phyloP scores from a whole-genome alignment of 2,329 filamentous ascomycete genomes.

The Calonectria multiphialidica region DNA sequence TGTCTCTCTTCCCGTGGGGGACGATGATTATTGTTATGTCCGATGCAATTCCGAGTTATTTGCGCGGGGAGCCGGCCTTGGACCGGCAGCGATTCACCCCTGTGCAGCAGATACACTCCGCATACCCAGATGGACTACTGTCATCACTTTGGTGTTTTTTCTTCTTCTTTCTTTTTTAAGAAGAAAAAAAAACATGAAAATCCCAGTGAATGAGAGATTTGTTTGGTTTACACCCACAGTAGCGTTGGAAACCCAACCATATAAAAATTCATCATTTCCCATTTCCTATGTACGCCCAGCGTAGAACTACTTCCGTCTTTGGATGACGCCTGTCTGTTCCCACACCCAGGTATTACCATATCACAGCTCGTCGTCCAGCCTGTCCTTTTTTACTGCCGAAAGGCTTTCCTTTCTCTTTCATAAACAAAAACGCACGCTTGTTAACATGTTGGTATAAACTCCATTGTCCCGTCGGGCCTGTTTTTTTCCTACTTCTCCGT shows the following conservation, averaged over 20 bases:
- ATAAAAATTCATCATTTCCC: slow-evolving; percentile 29
- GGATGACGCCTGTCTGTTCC: slow-evolving; percentile 38
- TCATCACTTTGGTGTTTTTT: neutral
- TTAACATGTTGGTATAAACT: slow-evolving; percentile 39
- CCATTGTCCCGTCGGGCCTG: slow-evolving; percentile 16
- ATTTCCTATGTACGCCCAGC: slow-evolving; percentile 37
- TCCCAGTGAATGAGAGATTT: neutral
- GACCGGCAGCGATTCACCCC: slow-evolving; percentile 1
- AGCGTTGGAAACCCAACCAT: neutral
- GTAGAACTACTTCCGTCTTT: slow-evolving; percentile 37
- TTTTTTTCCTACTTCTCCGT: slow-evolving; percentile 1
- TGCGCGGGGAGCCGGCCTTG: slow-evolving; percentile 10
- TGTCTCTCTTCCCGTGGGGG: neutral
- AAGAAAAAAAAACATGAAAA: neutral
- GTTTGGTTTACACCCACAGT: neutral
- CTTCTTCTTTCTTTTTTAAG: no score
- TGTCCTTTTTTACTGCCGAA: slow-evolving; percentile 24
- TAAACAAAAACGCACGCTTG: slow-evolving; percentile 42
- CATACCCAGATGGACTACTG: neutral
- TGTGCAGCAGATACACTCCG: neutral
- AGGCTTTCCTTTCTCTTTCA: slow-evolving; percentile 24
- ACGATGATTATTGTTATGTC: neutral
- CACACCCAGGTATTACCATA: slow-evolving; percentile 35
- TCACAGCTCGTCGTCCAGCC: slow-evolving; percentile 27
- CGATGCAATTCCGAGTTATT: slow-evolving; percentile 18